Evolutionary conservation across 2,329 filamentous ascomycete species (phyloP).

Genomic region (Diaporthe caulivora): DNA sequence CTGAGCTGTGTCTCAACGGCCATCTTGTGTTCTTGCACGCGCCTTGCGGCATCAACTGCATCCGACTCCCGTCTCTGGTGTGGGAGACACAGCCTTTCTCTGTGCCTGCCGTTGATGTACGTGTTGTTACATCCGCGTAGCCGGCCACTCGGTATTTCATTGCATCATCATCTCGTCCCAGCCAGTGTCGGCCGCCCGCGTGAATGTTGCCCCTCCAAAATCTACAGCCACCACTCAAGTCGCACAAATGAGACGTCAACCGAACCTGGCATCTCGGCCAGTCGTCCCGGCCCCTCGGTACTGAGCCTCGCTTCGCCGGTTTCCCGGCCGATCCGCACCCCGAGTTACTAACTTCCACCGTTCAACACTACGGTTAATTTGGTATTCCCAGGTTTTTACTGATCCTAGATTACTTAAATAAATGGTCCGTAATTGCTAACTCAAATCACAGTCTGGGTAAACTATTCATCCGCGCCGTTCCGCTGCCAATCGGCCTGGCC

Average conservation of each 20-base stretch:
- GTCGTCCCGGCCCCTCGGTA: not conserved
- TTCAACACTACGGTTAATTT: no score
- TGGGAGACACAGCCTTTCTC: not conserved
- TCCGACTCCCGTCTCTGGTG: not conserved
- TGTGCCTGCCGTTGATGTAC: no score
- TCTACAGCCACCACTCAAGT: not conserved
- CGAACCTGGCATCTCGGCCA: no score
- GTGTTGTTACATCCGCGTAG: not conserved
- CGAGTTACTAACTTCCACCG: not conserved
- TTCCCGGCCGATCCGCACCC: no score
- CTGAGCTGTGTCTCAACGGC: not conserved
- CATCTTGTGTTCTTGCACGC: not conserved
- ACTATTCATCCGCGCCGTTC: not conserved
- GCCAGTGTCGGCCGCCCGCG: no score
- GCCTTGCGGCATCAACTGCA: not conserved
- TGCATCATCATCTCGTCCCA: not conserved
- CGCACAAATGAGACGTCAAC: no score
- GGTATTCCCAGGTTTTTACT: no score
- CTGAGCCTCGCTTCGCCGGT: not conserved
- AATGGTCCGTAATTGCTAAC: not conserved
- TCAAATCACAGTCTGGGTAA: not conserved
- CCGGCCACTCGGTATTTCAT: no score
- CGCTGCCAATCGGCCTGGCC: constrained; percentile 13
- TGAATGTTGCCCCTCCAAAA: not conserved
- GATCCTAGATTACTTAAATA: not conserved